Evolutionary conservation across 1,284 basidiomycete genomes (phyloP), one percentile per base, ranked within the genome.

Genomic region (Ustilago trichophora): DNA sequence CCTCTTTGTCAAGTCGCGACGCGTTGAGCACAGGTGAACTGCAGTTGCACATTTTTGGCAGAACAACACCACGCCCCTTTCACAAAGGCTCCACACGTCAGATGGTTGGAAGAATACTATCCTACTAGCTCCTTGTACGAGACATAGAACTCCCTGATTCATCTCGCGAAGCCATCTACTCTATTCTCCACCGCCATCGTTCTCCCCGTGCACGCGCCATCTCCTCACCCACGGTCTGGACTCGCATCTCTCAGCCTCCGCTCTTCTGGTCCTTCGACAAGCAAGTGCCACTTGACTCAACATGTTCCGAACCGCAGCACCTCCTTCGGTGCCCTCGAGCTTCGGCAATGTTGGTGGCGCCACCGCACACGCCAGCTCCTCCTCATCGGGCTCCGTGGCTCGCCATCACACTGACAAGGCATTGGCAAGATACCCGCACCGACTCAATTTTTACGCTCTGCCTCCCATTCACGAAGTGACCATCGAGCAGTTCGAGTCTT

Each of bases 401-500:
- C 57, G 49, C 27, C 67, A 72, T 21, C 54, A 65, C 16, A 56
- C 60, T 31, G 33, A 55, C 58, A 65, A 36, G 47, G 50, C 44
- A 25, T 52, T 64, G 1, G 46, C 56, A 6, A 49, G 47, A 12
- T 79, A 80, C 31, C 78, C 78, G 16, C 63, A 68, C 38, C 71
- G 79, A 21, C 70, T 81, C 49, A 80, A 77, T 46, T 79, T 81
- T 83, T 98, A 98, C 78, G 88, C 92, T 64, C 84, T 83, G n/a
- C 91, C 93, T 12, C 95, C 95, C 6, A 80, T 87, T 13, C 89
- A 90, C 41, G 94, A 98, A 75, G 90, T 98, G 25, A 95, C 93
- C 2, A 86, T 98, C 18, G 96, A 98, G 79, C 91, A 98, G 69
- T 98, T 99, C 73, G 96, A 99, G 83, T 89, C 86, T 3, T 92